Base-by-base conservation (phyloP, 2,329 filamentous ascomycete species). In the Talaromyces amestolkiae region DNA sequence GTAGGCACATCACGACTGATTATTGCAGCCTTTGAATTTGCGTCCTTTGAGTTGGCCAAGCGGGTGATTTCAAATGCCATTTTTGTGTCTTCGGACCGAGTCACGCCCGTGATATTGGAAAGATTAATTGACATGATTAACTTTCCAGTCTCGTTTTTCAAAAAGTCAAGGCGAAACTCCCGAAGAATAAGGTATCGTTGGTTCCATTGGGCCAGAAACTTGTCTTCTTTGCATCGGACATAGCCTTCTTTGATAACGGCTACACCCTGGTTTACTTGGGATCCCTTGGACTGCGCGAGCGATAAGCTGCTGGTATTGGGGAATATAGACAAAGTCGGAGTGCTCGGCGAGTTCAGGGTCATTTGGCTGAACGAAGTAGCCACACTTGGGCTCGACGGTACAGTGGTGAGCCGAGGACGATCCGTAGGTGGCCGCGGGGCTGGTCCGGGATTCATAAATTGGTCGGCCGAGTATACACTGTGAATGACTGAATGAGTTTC, bases 361-460 rank as follows among this genome's bases (percentile, higher is more conserved):
- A 94, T 87, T 73, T 89, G 90, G 59, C 74, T 74, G 65, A 82
- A 81, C 66, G 89, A 90, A 83, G 94, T 92, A 27, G 76, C 72
- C 79, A 89, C 93, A 68, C 89, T 90, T 17, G 90, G 87, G 24
- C 91, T 83, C 76, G 89, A 91, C 72, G 82, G 68, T 87, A 86
- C 75, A 87, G 91, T 68, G 89, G 89, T 89, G 70, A 97, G 87
- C 74, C 91, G 89, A 67, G 93, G 91, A 73, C 91, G 88, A 74
- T 95, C 91, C 67, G 86, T 89, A 22, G 94, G 95, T 67, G 95
- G 94, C 73, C 91, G 90, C 70, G 95, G 95, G 71, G 95, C 94
- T 72, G 95, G 94, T 70, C 95, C 93, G 68, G 95, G 93, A 79
- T 98, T 98, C 91, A 98, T 96, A 82, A 98, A 98, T 72, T 88